phyloP scores from a whole-genome alignment of 1,284 basidiomycete genomes.

The Sanghuangporus sanghuang region DNA sequence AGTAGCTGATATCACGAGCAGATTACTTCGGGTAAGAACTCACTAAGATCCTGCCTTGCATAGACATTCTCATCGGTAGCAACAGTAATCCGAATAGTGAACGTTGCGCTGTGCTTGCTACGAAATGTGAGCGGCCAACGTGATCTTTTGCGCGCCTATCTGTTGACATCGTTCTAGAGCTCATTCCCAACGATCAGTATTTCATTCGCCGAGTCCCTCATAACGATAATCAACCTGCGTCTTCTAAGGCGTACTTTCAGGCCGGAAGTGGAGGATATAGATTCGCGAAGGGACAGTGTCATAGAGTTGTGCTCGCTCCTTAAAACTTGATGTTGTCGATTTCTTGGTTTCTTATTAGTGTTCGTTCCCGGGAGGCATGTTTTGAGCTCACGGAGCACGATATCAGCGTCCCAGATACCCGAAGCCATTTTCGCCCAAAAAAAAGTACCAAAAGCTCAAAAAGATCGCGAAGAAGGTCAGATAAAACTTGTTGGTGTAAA shows the following conservation, averaged over 20 bases:
- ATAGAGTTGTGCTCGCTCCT: too few species aligned
- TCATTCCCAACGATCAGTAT: neutral
- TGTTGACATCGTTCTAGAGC: neutral
- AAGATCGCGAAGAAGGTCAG: too few species aligned
- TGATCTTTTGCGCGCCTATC: neutral
- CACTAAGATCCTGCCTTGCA: neutral
- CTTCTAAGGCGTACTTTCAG: neutral
- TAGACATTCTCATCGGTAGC: neutral
- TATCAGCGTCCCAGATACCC: too few species aligned
- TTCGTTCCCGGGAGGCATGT: too few species aligned
- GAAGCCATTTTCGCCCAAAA: too few species aligned
- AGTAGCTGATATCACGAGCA: neutral
- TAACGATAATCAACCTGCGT: neutral
- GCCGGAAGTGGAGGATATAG: neutral
- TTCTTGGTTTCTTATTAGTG: too few species aligned
- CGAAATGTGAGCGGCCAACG: neutral
- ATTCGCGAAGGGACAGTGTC: too few species aligned
- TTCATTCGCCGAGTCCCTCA: neutral
- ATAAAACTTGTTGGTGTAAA: too few species aligned
- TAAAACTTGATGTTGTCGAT: too few species aligned
- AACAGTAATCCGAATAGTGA: neutral
- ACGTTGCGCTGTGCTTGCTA: neutral
- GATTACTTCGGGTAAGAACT: neutral
- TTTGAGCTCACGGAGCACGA: too few species aligned
- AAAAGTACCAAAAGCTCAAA: too few species aligned